Conservation (phyloP, 305 asterid genomes). For the Nicotiana rustica region DNA sequence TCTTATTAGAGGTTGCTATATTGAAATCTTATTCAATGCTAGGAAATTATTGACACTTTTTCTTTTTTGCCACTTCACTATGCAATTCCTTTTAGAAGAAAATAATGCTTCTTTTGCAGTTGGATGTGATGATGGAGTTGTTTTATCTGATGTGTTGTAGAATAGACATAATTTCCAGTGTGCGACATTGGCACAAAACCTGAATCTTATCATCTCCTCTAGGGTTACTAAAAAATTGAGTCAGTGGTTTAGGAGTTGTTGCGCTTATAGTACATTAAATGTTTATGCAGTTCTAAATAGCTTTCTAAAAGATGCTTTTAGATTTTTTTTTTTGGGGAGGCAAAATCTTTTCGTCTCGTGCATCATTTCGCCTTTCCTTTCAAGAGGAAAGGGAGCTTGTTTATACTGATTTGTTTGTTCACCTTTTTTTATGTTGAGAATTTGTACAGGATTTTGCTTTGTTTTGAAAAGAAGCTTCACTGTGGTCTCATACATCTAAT, state of each 20-base stretch:
- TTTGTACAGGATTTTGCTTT: slow-evolving; percentile 17
- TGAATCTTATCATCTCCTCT: not conserved
- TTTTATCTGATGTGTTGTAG: not conserved
- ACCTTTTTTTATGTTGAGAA: slow-evolving; percentile 3
- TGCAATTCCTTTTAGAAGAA: not conserved
- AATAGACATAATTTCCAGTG: not conserved
- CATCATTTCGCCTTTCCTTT: slow-evolving; percentile 8
- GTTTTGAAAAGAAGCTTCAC: slow-evolving; percentile 23
- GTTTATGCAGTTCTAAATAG: not conserved
- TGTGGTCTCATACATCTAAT: slow-evolving; percentile 5
- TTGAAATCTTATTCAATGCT: not conserved
- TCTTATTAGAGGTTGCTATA: not conserved
- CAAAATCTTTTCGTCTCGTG: slow-evolving; percentile 23
- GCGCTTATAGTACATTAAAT: not conserved
- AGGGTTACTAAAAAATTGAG: not conserved
- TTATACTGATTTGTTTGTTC: slow-evolving; percentile 22
- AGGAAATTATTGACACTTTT: too few species aligned
- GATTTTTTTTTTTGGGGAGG: not conserved
- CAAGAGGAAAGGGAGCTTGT: slow-evolving; percentile 13
- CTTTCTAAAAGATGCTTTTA: not conserved
- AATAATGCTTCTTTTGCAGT: not conserved
- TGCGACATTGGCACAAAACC: not conserved
- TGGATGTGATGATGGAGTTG: not conserved
- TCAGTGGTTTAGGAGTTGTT: not conserved
- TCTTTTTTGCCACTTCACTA: not conserved